Conservation (phyloP, 23 red algal species). For the Gracilaria gracilis region DNA sequence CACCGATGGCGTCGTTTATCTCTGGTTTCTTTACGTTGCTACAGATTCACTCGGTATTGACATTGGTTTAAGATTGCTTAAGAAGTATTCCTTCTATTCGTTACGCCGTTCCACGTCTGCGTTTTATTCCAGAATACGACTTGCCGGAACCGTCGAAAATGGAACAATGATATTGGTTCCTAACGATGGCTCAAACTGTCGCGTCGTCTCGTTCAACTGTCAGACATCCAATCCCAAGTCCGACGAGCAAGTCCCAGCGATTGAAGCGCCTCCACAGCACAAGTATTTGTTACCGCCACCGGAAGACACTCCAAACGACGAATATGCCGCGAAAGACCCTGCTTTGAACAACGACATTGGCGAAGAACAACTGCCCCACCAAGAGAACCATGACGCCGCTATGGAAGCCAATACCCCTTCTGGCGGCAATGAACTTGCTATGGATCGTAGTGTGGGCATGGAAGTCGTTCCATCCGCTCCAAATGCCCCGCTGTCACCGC, state of each 20-base stretch:
- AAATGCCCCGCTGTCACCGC: background rate
- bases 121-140: slow-evolving; percentile 68
- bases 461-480: background rate
- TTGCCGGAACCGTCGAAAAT: slow-evolving; percentile 30
- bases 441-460: background rate
- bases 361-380: background rate
- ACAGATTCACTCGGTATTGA: slow-evolving; percentile 37
- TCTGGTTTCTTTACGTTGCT: slow-evolving; percentile 74
- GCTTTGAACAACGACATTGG: background rate
- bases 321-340: background rate
- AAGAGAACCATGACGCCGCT: background rate
- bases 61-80: slow-evolving; percentile 38
- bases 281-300: background rate
- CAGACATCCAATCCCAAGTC: slow-evolving; percentile 20
- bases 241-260: slow-evolving; percentile 2
- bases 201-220: slow-evolving; percentile 57
- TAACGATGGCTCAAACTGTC: slow-evolving; percentile 62
- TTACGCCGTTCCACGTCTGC: slow-evolving; percentile 44
- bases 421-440: background rate
- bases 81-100: slow-evolving; percentile 75
- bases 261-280: slow-evolving; percentile 4
- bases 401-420: background rate
- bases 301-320: background rate
- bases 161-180: slow-evolving; percentile 80
- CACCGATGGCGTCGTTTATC: slow-evolving; percentile 66